A percentile compares a stretch with the other conserved stretches of the same genome.
phyloP scores from a whole-genome alignment of 2,329 filamentous ascomycete genomes.

The Penicillium sp. region DNA sequence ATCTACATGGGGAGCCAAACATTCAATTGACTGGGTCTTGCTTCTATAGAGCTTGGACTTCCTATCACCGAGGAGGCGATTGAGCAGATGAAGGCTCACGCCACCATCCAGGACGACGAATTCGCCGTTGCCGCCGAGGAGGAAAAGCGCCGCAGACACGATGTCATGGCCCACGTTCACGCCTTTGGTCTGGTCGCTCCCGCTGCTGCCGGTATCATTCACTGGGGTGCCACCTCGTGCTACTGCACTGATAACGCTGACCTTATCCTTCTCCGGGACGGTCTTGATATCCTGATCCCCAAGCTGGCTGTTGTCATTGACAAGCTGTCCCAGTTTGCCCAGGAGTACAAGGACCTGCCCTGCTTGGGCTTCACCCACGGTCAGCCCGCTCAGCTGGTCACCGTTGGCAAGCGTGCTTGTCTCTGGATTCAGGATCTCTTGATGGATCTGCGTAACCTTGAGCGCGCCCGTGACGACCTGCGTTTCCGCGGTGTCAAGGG shows the following conservation, averaged over 20 bases:
- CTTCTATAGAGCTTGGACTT: conserved; percentile 66
- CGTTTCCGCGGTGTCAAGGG: conserved; percentile 74
- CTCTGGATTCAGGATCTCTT: conserved; percentile 76
- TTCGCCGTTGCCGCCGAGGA: conserved; percentile 74
- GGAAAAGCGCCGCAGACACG: conserved; percentile 71
- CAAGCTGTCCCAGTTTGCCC: conserved; percentile 71
- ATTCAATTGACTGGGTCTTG: conserved; percentile 25
- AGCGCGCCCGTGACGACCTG: conserved; percentile 67
- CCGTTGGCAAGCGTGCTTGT: conserved; percentile 65
- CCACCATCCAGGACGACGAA: conserved; percentile 74
- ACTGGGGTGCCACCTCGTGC: conserved; percentile 66
- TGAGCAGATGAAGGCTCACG: conserved; percentile 71
- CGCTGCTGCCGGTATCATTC: conserved; percentile 79
- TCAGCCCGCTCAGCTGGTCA: conserved; percentile 59
- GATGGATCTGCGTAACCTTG: conserved; percentile 73
- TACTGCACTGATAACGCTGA: conserved; percentile 72
- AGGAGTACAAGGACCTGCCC: conserved; percentile 70
- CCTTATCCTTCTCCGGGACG: conserved; percentile 74
- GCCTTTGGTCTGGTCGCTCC: conserved; percentile 73
- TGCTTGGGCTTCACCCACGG: conserved; percentile 77
- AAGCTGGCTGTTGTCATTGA: conserved; percentile 78
- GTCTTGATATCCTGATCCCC: conserved; percentile 71
- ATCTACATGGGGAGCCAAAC: conserved; percentile 3
- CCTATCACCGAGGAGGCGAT: conserved; percentile 73
- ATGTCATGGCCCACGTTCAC: conserved; percentile 68